These are phyloP conservation scores for Fusarium verticillioides DNA, from an alignment of 2,329 filamentous ascomycete species.

Conservation along the genomic window DNA sequence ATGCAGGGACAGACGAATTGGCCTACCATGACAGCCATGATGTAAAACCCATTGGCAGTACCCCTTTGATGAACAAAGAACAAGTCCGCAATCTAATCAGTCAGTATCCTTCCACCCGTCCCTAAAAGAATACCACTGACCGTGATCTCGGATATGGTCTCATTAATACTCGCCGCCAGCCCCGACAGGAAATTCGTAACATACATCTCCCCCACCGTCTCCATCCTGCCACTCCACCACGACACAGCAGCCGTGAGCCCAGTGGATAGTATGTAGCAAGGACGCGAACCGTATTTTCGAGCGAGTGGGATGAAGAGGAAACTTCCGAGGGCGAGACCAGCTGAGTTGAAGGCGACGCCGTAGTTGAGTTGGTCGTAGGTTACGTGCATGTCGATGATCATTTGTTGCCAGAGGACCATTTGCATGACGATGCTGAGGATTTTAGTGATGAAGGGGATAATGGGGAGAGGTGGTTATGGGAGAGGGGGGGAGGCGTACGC, in stretches of 20 bases:
- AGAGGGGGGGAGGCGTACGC: background rate
- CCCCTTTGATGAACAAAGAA: constrained; percentile 49
- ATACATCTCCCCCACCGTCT: constrained; percentile 35
- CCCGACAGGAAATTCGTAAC: constrained; percentile 46
- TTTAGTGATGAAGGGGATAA: background rate
- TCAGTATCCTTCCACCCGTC: background rate
- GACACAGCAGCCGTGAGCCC: constrained; percentile 14
- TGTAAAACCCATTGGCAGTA: constrained; percentile 47
- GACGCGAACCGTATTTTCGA: constrained; percentile 47
- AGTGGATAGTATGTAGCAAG: constrained; percentile 41
- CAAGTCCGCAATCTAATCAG: constrained; percentile 42
- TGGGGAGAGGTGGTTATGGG: too few relatives aligned
- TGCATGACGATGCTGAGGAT: constrained; percentile 9
- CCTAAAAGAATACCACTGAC: background rate
- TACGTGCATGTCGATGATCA: constrained; percentile 42
- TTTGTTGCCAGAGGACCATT: constrained; percentile 46
- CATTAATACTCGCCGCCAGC: constrained; percentile 51
- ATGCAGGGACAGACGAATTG: constrained; percentile 46
- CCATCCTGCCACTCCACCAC: constrained; percentile 20
- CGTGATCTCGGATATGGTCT: constrained; percentile 53
- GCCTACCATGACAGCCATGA: constrained; percentile 46
- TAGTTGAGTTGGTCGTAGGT: constrained; percentile 40
- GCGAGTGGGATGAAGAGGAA: constrained; percentile 48
- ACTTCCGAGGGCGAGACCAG: constrained; percentile 46
- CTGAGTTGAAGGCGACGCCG: constrained; percentile 41